Evolutionary conservation across 352 stramenopile species (phyloP), one percentile per base, ranked within the genome.

Genomic region (Pythium sp.): DNA sequence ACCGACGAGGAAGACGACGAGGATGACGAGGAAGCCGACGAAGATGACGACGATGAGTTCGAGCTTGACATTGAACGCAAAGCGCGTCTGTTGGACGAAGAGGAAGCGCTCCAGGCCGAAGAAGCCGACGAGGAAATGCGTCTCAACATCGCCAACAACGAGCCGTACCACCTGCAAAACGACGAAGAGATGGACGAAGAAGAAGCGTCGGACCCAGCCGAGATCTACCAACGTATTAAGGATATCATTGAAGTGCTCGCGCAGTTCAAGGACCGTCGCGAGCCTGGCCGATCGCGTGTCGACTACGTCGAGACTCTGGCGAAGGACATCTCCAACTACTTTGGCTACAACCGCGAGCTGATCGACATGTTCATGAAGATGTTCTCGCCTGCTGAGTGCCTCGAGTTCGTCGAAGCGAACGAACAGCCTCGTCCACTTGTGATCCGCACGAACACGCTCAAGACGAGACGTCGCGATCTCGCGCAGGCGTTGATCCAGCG

Each of bases 391-490:
- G 92, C 95, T 58, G 97, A 99, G 82, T 97, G 91, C 59, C 77
- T 99, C 20, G 97, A 99, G 77, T 99, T 99, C 76, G 81, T 99
- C 30, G 97, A 99, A 71, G 97, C 98, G 43, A 99, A 98, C 71
- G 98, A 99, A 70, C 96, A 97, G 73, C 90, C 95, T 38, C 89
- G 98, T 56, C 98, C 98, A 34, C 81, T 99, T 28, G 98, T 99
- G 20, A 98, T 99, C 63, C 93, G 98, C 64, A 98, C 97, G n/a
- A 99, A 99, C 87, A 99, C 98, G 58, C 84, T 99, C 56, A 99
- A 99, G 85, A 94, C 97, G 32, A 88, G 97, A 70, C 93, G 98
- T 72, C 98, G 98, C 74, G 98, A 99, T 73, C 83, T 99, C 26
- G 97, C 97, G 26, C 91, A 99, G 67, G 94, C 96, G 28, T 84